Conservation (phyloP, 2,329 filamentous ascomycete genomes). For the Chalaropsis ovoidea region DNA sequence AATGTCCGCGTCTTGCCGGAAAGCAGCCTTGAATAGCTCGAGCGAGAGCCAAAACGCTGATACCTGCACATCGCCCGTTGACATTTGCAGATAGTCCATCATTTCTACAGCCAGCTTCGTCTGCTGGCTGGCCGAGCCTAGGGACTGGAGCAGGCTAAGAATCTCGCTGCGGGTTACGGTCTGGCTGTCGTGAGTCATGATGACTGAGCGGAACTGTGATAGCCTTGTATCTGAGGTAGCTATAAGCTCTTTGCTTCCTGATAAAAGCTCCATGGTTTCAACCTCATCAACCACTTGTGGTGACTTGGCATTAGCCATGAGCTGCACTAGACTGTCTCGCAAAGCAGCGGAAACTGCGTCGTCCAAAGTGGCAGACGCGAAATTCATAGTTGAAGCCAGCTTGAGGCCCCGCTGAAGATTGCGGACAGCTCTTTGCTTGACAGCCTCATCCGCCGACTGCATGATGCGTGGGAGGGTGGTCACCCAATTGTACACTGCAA, state of each 20-base stretch:
- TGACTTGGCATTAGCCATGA: constrained; percentile 29
- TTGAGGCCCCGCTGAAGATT: constrained; percentile 67
- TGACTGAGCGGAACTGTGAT: constrained; percentile 46
- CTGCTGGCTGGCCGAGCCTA: constrained; percentile 50
- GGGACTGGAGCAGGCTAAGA: constrained; percentile 44
- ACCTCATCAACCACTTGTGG: constrained; percentile 32
- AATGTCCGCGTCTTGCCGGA: constrained; percentile 43
- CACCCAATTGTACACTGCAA: constrained; percentile 69
- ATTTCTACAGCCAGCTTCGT: constrained; percentile 54
- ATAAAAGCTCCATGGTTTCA: constrained; percentile 24
- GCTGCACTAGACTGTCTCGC: constrained; percentile 56
- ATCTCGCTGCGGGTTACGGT: constrained; percentile 50
- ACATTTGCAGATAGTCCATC: constrained; percentile 50
- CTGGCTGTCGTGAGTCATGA: constrained; percentile 57
- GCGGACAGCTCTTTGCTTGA: constrained; percentile 60
- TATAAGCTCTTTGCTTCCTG: constrained; percentile 12
- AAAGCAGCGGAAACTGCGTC: constrained; percentile 58
- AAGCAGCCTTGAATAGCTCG: constrained; percentile 53
- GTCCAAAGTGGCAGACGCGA: constrained; percentile 56
- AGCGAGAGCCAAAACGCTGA: constrained; percentile 74
- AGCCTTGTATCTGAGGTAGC: constrained; percentile 20
- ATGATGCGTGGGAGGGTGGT: constrained; percentile 70
- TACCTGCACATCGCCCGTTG: constrained; percentile 46
- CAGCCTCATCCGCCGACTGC: constrained; percentile 71
- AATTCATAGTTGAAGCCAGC: constrained; percentile 52